Conservation (phyloP, 352 stramenopile species). For the Globisporangium megalacanthum region DNA sequence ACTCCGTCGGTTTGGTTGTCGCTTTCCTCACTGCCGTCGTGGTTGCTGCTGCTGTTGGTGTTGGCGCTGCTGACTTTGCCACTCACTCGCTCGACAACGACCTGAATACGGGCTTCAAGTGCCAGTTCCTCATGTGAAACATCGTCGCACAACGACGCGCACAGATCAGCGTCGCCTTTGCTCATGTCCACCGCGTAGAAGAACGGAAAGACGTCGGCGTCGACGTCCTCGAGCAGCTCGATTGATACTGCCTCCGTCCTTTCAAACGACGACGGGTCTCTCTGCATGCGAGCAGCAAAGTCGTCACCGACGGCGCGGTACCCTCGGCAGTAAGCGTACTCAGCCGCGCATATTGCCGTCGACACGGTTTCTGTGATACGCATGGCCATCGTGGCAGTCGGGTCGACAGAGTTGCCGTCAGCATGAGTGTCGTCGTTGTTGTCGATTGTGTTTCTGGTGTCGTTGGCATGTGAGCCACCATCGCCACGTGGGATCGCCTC, state of each 20-base stretch:
- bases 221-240: not conserved
- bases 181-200: not conserved
- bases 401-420: not conserved
- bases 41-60: not conserved
- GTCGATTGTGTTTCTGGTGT: no score
- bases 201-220: not conserved
- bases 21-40: not conserved
- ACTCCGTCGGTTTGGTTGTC: not conserved
- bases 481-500: no score
- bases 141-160: not conserved
- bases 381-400: not conserved
- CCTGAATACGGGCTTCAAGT: not conserved
- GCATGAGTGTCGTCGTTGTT: no score
- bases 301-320: not conserved
- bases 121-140: not conserved
- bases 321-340: not conserved
- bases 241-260: not conserved
- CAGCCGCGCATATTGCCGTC: not conserved
- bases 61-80: no score
- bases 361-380: not conserved
- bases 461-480: no score
- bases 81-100: not conserved
- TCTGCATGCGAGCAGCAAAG: not conserved
- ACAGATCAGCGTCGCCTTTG: constrained; percentile 1
- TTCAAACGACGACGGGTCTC: not conserved